Conservation (phyloP, 2,329 filamentous ascomycete genomes). For the Sarocladiaceae sp. region DNA sequence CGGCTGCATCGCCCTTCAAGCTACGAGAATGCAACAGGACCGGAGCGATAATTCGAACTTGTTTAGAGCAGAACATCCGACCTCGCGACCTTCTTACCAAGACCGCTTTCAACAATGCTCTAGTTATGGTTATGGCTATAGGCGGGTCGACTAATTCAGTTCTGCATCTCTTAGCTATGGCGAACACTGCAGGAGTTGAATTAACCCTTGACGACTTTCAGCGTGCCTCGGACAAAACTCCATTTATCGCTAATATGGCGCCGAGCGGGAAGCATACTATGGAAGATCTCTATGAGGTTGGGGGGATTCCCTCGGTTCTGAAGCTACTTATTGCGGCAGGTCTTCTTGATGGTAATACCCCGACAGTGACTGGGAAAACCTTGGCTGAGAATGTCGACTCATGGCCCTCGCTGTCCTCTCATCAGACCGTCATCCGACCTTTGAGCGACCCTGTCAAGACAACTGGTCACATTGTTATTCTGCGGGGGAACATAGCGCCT, state of each 20-base stretch:
- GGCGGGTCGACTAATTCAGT: constrained; percentile 88
- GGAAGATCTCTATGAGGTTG: constrained; percentile 82
- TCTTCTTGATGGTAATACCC: constrained; percentile 72
- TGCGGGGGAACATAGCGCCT: constrained; percentile 80
- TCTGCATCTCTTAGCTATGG: constrained; percentile 87
- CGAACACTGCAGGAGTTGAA: constrained; percentile 72
- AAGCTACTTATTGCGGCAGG: constrained; percentile 76
- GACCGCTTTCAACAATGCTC: constrained; percentile 78
- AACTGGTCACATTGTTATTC: constrained; percentile 84
- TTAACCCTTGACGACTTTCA: constrained; percentile 81
- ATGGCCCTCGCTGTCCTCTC: constrained; percentile 68
- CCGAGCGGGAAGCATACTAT: constrained; percentile 83
- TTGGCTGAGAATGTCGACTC: constrained; percentile 77
- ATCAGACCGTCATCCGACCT: constrained; percentile 78
- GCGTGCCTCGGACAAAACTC: constrained; percentile 75
- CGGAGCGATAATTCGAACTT: constrained; percentile 71
- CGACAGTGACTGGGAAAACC: constrained; percentile 85
- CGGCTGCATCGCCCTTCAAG: constrained; percentile 77
- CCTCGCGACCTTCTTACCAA: constrained; percentile 78
- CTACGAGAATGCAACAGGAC: constrained; percentile 80
- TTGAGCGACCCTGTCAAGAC: constrained; percentile 80
- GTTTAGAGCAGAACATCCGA: constrained; percentile 78
- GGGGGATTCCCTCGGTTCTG: constrained; percentile 79
- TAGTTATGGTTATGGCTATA: constrained; percentile 88
- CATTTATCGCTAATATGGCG: constrained; percentile 80